These are phyloP conservation scores for Magnolia changhungtana DNA, from an alignment of 164 flowering plant species.

Conservation along the genomic window DNA sequence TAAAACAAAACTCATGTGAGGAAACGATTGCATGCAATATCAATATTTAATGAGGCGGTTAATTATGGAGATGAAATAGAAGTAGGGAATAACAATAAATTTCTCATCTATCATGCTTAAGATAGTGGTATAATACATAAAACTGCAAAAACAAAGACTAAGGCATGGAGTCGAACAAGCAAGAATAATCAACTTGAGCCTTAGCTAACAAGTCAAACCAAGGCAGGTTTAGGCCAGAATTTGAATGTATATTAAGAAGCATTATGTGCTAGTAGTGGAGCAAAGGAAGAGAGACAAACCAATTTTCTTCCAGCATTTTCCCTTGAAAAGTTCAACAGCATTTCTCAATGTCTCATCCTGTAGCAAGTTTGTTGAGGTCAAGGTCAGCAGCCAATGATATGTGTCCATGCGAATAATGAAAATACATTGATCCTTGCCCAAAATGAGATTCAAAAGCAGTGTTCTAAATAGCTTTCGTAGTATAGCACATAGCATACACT, in stretches of 20 bases:
- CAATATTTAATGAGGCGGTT: no score
- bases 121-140: neutral
- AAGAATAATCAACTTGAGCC: neutral
- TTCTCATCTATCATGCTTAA: neutral
- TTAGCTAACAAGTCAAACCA: slow-evolving; percentile 1
- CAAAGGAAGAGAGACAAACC: slow-evolving; percentile 38
- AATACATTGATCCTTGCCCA: slow-evolving; percentile 1
- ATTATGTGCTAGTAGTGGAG: neutral
- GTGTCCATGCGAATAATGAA: neutral
- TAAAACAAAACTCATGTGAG: no score
- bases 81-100: neutral
- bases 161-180: neutral
- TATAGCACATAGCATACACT: no score
- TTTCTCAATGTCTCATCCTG: slow-evolving; percentile 89
- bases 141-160: neutral
- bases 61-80: no score
- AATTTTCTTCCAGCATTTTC: slow-evolving; percentile 96
- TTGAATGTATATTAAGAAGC: neutral
- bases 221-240: neutral
- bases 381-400: neutral
- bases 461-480: no score
- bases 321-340: slow-evolving; percentile 72
- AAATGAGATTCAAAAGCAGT: no score
- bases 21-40: no score
- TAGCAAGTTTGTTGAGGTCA: slow-evolving; percentile 1